Base-by-base conservation (phyloP, 768 basidiomycete species). In the Multifurca ochricompacta region DNA sequence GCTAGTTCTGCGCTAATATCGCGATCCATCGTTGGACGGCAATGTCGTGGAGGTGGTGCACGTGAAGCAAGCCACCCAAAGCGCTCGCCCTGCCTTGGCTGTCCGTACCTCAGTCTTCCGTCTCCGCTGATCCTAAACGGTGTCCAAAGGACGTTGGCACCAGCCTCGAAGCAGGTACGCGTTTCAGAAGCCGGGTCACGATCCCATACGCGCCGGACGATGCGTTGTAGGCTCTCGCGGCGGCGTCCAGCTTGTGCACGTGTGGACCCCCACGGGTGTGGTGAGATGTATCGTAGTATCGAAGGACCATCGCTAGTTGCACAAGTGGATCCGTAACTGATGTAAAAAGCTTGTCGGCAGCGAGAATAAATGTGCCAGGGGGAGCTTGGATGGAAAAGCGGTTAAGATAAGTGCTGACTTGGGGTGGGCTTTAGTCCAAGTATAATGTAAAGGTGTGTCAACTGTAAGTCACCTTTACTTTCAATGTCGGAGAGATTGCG, bases 221-320 rank as follows among this genome's bases (percentile, higher is more conserved):
- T 79, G 34, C 72, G 73, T 1, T 69, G 58, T 27, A 85, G 65
- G 46, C 74, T 76, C 6, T 52, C 58, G 36, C 63, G 66, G 8
- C 79, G 74, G 31, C 89, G 76, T 54, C 76, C 68, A 2, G 74
- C 79, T 59, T 88, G 82, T 2, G 88, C 78, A 7, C 72, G 76
- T 16, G 76, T 62, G 43, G 80, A 80, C 4, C 90, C 90, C 90
- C 90, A 92, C 2, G 87, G 83, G 35, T 77, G 71, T 41, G 80
- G 82, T 0, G 89, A 91, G 37, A 82, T 70, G 62, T 81, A 85
- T 13, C 87, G 86, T 48, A 89, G 69, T 27, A 83, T 66, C 72
- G 69, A 7, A 69, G 64, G 18, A 73, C 60, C n/a, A 72, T 56
- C 4, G 65, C 60, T 4, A 48, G 19, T 10, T 60, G 66, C 3